Conservation (phyloP, 2,329 filamentous ascomycete species). For the Curvularia verruculosa region DNA sequence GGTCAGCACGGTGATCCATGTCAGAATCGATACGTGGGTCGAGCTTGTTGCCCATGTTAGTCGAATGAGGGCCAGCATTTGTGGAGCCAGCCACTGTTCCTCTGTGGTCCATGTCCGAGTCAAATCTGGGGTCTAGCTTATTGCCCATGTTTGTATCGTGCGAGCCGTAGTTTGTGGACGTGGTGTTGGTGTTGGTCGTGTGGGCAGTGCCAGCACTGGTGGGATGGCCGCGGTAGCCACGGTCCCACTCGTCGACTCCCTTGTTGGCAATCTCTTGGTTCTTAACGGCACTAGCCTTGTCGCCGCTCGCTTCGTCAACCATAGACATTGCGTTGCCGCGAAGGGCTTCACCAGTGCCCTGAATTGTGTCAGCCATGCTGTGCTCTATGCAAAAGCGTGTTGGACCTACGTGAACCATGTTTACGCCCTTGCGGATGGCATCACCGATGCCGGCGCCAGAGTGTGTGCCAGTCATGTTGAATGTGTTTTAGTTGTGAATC, state of each 20-base stretch:
- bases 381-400: not conserved
- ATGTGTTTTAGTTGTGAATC: not conserved
- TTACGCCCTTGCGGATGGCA: constrained; percentile 43
- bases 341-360: constrained; percentile 49
- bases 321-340: constrained; percentile 48
- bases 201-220: constrained; percentile 40
- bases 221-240: constrained; percentile 41
- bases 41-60: constrained; percentile 40
- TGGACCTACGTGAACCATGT: constrained; percentile 43
- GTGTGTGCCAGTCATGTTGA: constrained; percentile 34
- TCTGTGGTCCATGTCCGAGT: constrained; percentile 34
- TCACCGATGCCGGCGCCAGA: constrained; percentile 36
- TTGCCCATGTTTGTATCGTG: constrained; percentile 42
- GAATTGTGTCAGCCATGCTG: constrained; percentile 17
- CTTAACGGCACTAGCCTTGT: constrained; percentile 35
- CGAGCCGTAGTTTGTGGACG: constrained; percentile 41
- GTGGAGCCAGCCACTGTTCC: constrained; percentile 28
- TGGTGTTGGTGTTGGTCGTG: constrained; percentile 22
- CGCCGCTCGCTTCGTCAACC: constrained; percentile 43
- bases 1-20: constrained; percentile 22
- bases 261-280: constrained; percentile 41
- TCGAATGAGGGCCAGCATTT: constrained; percentile 38
- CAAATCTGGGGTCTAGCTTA: constrained; percentile 42
- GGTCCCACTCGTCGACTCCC: constrained; percentile 45
- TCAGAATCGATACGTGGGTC: constrained; percentile 45